Percentiles rank a stretch among this genome's conserved stretches.
These are phyloP conservation scores for Coemansia sp. DNA, from an alignment of 192 early-diverging fungal genomes.

Conservation along the genomic window DNA sequence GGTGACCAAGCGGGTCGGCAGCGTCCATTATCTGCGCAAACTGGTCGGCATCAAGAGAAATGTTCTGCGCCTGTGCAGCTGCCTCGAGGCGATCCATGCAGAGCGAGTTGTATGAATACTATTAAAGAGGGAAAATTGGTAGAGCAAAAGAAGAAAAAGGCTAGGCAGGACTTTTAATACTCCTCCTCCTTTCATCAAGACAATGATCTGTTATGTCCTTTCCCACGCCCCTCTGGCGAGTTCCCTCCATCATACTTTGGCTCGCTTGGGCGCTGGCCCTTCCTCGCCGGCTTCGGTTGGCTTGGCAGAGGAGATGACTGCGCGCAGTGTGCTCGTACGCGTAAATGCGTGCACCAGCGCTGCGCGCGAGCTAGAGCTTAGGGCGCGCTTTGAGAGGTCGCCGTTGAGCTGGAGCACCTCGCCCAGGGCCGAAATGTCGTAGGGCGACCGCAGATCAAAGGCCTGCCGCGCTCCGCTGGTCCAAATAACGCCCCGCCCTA, in stretches of 20 bases:
- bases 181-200: background rate
- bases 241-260: background rate
- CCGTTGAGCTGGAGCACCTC: slow-evolving; percentile 48
- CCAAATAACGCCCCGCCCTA: slow-evolving; percentile 38
- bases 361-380: slow-evolving; percentile 34
- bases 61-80: slow-evolving; percentile 18
- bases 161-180: background rate
- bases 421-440: slow-evolving; percentile 47
- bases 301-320: slow-evolving; percentile 22
- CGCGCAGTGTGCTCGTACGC: slow-evolving; percentile 36
- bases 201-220: background rate
- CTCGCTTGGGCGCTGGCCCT: background rate
- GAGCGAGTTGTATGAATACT: background rate
- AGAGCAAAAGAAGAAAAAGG: background rate
- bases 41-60: slow-evolving; percentile 25
- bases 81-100: slow-evolving; percentile 34
- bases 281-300: slow-evolving; percentile 8
- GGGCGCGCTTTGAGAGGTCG: slow-evolving; percentile 44
- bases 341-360: slow-evolving; percentile 48
- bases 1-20: slow-evolving; percentile 58
- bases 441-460: slow-evolving; percentile 44
- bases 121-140: background rate
- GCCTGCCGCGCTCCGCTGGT: slow-evolving; percentile 40
- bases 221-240: background rate
- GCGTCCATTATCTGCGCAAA: slow-evolving; percentile 69